phyloP scores from a whole-genome alignment of 148 eudicot genomes.

The Bassia scoparia region DNA sequence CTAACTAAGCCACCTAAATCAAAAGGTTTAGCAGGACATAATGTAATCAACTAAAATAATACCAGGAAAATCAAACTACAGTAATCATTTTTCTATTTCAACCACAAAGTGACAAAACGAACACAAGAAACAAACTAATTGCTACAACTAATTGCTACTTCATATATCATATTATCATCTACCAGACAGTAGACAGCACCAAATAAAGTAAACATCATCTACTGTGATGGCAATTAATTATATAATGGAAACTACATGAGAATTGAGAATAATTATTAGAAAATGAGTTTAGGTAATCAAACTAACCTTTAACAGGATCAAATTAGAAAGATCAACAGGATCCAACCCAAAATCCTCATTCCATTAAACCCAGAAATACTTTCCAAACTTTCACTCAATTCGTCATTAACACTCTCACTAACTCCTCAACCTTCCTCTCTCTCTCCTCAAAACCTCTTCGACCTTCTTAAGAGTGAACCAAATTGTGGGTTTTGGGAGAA shows the following conservation, averaged over 20 bases:
- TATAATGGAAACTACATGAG: too few species aligned
- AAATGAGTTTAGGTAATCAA: neutral
- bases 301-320: slow-evolving; percentile 82
- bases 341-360: slow-evolving; percentile 42
- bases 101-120: neutral
- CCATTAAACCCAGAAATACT: slow-evolving; percentile 24
- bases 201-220: too few species aligned
- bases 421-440: slow-evolving; percentile 17
- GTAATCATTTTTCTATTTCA: neutral
- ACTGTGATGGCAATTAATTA: too few species aligned
- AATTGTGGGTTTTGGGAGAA: slow-evolving; percentile 49
- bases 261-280: neutral
- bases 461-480: slow-evolving; percentile 52
- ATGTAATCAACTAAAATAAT: neutral
- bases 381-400: slow-evolving; percentile 47
- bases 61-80: neutral
- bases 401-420: slow-evolving; percentile 24
- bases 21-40: neutral
- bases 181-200: too few species aligned
- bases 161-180: too few species aligned
- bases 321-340: slow-evolving; percentile 48
- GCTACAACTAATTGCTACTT: too few species aligned
- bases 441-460: slow-evolving; percentile 18
- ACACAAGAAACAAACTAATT: neutral
- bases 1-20: neutral